Evolutionary conservation across 2,329 filamentous ascomycete genomes (phyloP).

Genomic region (Penicillium sp.): DNA sequence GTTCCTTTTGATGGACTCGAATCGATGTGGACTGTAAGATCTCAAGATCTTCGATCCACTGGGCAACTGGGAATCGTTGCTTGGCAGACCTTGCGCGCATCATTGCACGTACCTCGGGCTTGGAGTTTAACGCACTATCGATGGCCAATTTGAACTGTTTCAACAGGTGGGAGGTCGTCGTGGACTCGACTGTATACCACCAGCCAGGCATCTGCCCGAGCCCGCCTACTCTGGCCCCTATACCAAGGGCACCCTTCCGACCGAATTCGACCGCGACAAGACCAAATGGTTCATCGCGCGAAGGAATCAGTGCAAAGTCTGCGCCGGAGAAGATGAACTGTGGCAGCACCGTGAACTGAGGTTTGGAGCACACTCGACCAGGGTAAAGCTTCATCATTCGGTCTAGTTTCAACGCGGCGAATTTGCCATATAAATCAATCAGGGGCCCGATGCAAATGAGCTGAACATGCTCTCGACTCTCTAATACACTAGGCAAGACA

Average conservation of each 20-base stretch:
- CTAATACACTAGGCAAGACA: conserved; percentile 55
- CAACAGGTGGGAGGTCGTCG: conserved; percentile 53
- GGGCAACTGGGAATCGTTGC: conserved; percentile 58
- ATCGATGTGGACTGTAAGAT: conserved; percentile 55
- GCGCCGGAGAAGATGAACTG: conserved; percentile 59
- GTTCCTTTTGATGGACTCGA: conserved; percentile 45
- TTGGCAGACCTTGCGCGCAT: conserved; percentile 59
- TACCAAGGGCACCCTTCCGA: conserved; percentile 58
- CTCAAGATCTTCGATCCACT: conserved; percentile 58
- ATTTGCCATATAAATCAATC: conserved; percentile 60
- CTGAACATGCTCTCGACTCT: conserved; percentile 52
- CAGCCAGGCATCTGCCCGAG: conserved; percentile 63
- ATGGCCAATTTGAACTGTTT: conserved; percentile 59
- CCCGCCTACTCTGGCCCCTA: conserved; percentile 58
- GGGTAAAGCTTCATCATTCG: conserved; percentile 59
- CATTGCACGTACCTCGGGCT: conserved; percentile 47
- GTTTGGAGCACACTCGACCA: conserved; percentile 58
- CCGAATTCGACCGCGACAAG: conserved; percentile 62
- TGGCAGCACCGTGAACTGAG: conserved; percentile 59
- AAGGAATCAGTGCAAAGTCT: conserved; percentile 60
- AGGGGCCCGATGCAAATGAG: conserved; percentile 57
- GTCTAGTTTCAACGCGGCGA: conserved; percentile 57
- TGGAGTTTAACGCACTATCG: conserved; percentile 52
- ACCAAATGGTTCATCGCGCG: conserved; percentile 60
- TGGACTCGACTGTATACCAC: conserved; percentile 62